A percentile compares a stretch with the other conserved stretches of the same genome.
Evolutionary conservation across 441 rosid species (phyloP).

Genomic region (Daphne laureola): DNA sequence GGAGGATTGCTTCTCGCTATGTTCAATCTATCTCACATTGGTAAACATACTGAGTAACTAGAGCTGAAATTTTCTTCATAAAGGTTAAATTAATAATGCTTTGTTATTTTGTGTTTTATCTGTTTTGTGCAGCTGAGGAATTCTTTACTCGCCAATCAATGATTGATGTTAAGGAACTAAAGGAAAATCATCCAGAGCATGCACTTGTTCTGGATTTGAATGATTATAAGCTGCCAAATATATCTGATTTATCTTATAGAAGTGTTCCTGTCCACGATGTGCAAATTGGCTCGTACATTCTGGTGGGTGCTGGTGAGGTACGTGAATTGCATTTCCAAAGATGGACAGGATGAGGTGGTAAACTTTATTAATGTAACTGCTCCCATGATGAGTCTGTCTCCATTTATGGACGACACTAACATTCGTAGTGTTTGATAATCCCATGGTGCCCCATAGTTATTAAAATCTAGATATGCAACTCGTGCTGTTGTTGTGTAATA

Average conservation of each 20-base stretch:
- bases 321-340: conserved; percentile 20
- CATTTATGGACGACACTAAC: too few species aligned
- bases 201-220: conserved; percentile 62
- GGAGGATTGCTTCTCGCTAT: conserved; percentile 93
- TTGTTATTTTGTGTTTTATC: conserved; percentile 1
- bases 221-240: conserved; percentile 54
- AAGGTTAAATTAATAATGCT: conserved; percentile 5
- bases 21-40: conserved; percentile 97
- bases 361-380: not conserved
- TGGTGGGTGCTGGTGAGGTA: conserved; percentile 99
- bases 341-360: too few species aligned
- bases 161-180: conserved; percentile 92
- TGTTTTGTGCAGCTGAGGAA: conserved; percentile 74
- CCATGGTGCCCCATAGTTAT: too few species aligned
- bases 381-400: not conserved
- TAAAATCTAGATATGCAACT: too few species aligned
- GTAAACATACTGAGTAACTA: conserved; percentile 24
- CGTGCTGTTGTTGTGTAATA: too few species aligned
- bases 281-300: conserved; percentile 70
- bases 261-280: conserved; percentile 86
- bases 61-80: conserved; percentile 5
- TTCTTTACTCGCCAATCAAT: conserved; percentile 85
- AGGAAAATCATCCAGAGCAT: conserved; percentile 84
- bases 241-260: conserved; percentile 62
- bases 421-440: too few species aligned